phyloP scores from a whole-genome alignment of 2,329 filamentous ascomycete species.

The Colletotrichum somersetense region DNA sequence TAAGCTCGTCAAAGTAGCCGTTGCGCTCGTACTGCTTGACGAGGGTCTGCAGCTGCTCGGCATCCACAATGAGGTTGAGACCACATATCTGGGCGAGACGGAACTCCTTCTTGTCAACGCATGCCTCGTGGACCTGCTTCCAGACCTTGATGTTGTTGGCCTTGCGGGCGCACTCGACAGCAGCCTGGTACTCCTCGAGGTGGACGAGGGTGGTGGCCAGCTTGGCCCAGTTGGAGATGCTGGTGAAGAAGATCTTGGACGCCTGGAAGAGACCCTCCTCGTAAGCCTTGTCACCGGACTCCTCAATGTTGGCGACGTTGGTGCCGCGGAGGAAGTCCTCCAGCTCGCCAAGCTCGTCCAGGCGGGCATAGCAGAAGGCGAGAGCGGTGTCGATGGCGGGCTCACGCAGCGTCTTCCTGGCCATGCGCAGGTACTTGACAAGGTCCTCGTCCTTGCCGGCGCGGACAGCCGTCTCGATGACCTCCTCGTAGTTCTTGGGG shows the following conservation, averaged over 20 bases:
- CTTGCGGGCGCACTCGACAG: conserved; percentile 97
- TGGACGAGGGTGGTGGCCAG: conserved; percentile 98
- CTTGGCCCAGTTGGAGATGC: conserved; percentile 99
- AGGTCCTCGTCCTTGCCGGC: conserved; percentile 98
- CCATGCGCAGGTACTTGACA: conserved; percentile 96
- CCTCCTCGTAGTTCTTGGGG: conserved; percentile 92
- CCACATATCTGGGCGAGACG: conserved; percentile 98
- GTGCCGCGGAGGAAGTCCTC: conserved; percentile 95
- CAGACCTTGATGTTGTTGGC: conserved; percentile 99
- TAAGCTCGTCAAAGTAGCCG: conserved; percentile 98
- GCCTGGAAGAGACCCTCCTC: conserved; percentile 94
- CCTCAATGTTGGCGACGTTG: conserved; percentile 96
- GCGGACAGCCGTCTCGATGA: conserved; percentile 94
- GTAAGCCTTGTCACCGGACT: conserved; percentile 98
- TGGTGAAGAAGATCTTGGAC: conserved; percentile 96
- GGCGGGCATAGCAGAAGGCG: conserved; percentile 92
- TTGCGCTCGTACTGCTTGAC: conserved; percentile 97
- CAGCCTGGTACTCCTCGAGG: conserved; percentile 95
- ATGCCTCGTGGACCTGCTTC: conserved; percentile 98
- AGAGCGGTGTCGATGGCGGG: conserved; percentile 92
- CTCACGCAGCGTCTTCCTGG: conserved; percentile 95
- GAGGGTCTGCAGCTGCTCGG: conserved; percentile 91
- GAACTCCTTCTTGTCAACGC: conserved; percentile 98
- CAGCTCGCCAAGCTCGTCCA: conserved; percentile 91
- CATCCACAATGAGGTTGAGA: conserved; percentile 97